Evolutionary conservation across 2,329 filamentous ascomycete genomes (phyloP).

Genomic region (Thielaviopsis cerberus): DNA sequence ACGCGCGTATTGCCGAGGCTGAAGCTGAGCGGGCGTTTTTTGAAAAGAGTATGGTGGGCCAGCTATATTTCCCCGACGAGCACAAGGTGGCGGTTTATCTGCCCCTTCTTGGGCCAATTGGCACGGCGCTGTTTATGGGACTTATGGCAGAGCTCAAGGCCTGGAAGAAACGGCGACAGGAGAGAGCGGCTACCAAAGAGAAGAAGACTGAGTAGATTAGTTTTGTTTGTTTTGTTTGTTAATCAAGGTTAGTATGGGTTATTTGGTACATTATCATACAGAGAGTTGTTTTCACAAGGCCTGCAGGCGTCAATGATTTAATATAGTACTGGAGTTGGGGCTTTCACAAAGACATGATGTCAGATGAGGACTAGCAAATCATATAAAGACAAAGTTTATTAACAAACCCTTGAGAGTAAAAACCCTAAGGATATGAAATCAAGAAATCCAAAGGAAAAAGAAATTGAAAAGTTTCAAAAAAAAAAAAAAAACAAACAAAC

Average conservation of each 20-base stretch:
- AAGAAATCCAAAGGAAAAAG: background rate
- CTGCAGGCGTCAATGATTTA: background rate
- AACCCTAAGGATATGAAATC: background rate
- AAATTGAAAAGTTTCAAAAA: background rate
- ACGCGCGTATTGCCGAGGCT: slow-evolving; percentile 68
- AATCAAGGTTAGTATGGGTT: background rate
- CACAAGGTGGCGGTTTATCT: slow-evolving; percentile 95
- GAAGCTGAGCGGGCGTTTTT: slow-evolving; percentile 92
- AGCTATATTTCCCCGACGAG: slow-evolving; percentile 96
- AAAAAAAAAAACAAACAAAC: background rate
- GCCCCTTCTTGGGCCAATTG: slow-evolving; percentile 74
- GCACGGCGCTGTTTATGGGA: slow-evolving; percentile 73
- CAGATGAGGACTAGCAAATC: no score
- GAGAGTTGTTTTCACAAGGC: background rate
- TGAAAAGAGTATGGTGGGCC: slow-evolving; percentile 96
- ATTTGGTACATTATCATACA: background rate
- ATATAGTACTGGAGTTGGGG: background rate
- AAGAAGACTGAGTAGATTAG: slow-evolving; percentile 20
- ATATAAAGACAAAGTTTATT: no score
- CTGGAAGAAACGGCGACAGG: slow-evolving; percentile 31
- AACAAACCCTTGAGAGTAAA: background rate
- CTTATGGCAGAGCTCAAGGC: slow-evolving; percentile 63
- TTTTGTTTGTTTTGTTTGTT: background rate
- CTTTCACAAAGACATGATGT: no score
- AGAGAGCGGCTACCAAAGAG: slow-evolving; percentile 21